Conservation (phyloP, 2,329 filamentous ascomycete genomes). For the Xylariomycetidae sp. region DNA sequence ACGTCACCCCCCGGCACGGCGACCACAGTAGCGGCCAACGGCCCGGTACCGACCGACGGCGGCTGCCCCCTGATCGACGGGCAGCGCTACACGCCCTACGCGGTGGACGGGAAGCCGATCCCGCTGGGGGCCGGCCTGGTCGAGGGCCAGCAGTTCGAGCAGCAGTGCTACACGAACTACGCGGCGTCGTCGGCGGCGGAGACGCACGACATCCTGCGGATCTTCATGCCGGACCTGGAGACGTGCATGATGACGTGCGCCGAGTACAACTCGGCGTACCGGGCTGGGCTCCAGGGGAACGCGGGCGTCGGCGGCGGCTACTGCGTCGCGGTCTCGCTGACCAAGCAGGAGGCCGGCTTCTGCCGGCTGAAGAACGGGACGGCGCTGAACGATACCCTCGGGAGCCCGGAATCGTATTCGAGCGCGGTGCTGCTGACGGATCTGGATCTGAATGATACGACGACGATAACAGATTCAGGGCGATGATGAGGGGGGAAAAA, state of each 20-base stretch:
- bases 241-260: slow-evolving; percentile 23
- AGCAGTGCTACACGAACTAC: slow-evolving; percentile 22
- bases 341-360: slow-evolving; percentile 18
- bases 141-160: slow-evolving; percentile 16
- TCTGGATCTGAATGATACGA: too few relatives aligned
- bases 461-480: too few relatives aligned
- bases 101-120: slow-evolving; percentile 18
- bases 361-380: slow-evolving; percentile 23
- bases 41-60: slow-evolving; percentile 15
- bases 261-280: slow-evolving; percentile 21
- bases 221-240: slow-evolving; percentile 21
- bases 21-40: slow-evolving; percentile 5
- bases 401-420: slow-evolving; percentile 15
- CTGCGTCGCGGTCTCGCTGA: slow-evolving; percentile 19
- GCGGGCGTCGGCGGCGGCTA: slow-evolving; percentile 19
- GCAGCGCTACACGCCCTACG: slow-evolving; percentile 17
- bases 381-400: slow-evolving; percentile 18
- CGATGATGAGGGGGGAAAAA: too few relatives aligned
- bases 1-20: slow-evolving; percentile 5
- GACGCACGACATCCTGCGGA: slow-evolving; percentile 18
- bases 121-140: slow-evolving; percentile 10
- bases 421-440: slow-evolving; percentile 19
- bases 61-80: slow-evolving; percentile 18
- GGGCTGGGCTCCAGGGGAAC: slow-evolving; percentile 10
- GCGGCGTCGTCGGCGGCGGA: slow-evolving; percentile 6